Percentiles rank a stretch among this genome's conserved stretches.
phyloP scores from a whole-genome alignment of 805 yeast species.

The Pichia manshurica region DNA sequence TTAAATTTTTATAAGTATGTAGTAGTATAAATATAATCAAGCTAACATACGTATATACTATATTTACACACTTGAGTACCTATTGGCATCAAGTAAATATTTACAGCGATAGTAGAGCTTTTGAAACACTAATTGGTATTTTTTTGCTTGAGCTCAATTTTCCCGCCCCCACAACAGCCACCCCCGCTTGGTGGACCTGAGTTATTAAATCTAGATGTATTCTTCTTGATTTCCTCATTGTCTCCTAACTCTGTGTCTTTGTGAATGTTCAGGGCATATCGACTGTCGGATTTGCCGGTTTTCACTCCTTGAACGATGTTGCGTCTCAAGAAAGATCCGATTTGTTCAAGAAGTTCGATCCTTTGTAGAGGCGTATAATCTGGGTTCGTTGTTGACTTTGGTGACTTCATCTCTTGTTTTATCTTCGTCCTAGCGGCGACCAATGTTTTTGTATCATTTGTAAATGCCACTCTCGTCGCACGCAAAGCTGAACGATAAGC shows the following conservation, averaged over 20 bases:
- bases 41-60: too few species aligned
- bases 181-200: conserved; percentile 31
- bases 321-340: conserved; percentile 59
- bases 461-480: conserved; percentile 59
- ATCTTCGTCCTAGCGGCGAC: conserved; percentile 57
- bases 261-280: conserved; percentile 63
- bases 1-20: too few species aligned
- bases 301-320: conserved; percentile 85
- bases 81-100: too few species aligned
- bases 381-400: conserved; percentile 37
- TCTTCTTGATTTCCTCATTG: conserved; percentile 67
- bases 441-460: conserved; percentile 43
- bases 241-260: conserved; percentile 84
- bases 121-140: too few species aligned
- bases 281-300: conserved; percentile 32
- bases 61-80: too few species aligned
- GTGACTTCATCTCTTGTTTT: conserved; percentile 43
- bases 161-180: conserved; percentile 56
- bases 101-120: too few species aligned
- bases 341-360: conserved; percentile 55
- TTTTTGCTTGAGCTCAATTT: conserved; percentile 30
- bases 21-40: too few species aligned
- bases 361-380: conserved; percentile 43
- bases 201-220: conserved; percentile 32
- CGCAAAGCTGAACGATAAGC: conserved; percentile 66